Base-by-base conservation (phyloP, 371 early-diverging fungal genomes). In the Rhizopus arrhizus region DNA sequence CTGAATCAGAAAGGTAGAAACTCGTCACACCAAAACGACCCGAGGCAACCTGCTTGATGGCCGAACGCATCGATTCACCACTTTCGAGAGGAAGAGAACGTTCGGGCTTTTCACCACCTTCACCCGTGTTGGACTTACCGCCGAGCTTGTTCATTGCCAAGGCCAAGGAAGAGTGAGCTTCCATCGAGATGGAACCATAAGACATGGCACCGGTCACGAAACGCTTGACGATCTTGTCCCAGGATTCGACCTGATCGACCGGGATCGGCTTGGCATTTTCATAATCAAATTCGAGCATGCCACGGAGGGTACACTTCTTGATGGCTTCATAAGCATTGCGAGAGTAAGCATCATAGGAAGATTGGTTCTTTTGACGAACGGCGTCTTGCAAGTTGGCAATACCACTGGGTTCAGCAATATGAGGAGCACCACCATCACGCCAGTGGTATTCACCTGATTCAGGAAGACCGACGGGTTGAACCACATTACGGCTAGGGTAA, bases 141-240 rank as follows among this genome's bases (percentile, higher is more conserved):
- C 96, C 97, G 2, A 98, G 69, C 51, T 81, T 74, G 81, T 98
- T 98, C 96, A 98, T 95, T 22, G 98, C 98, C 61, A 89, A 69
- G 7, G 97, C 97, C 32, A 98, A 79, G 8, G 98, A 80, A 16
- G 90, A 83, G 71, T 98, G 98, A 11, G 98, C 87, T 72, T 98
- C 98, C 74, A 83, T 82, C 2, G 96, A 96, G 62, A 98, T 97
- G 15, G 95, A 95, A 35, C 98, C 98, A 67, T 96, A 98, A n/a
- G 93, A 93, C 98, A 98, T 98, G 63, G 98, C 98, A 58, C 98
- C 98, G 16, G 98, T 98, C 66, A 91, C 92, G 80, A 96, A 98
- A 33, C 97, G 89, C 84, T 91, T 92, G 54, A 95, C 96, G 73
- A 98, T 95, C 47, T 79, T 78, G 13, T 92, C 91, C 98, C 98